These are phyloP conservation scores for Colletotrichum tropicale DNA, from an alignment of 2,329 filamentous ascomycete species.

Conservation along the genomic window DNA sequence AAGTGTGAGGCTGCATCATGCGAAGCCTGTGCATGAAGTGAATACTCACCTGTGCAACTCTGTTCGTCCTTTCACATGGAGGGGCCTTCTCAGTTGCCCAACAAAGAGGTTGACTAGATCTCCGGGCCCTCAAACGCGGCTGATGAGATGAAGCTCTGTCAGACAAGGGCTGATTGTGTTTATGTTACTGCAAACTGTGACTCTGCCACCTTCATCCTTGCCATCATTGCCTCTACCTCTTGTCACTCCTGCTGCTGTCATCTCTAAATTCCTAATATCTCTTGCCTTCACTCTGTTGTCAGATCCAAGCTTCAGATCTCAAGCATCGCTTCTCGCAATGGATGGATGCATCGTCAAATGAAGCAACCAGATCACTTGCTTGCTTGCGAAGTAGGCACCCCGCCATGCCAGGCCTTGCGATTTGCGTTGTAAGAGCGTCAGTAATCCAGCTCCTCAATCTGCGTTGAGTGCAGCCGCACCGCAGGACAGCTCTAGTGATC, in stretches of 20 bases:
- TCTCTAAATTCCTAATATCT: neutral
- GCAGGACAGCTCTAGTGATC: neutral
- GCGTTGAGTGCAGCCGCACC: rapidly evolving
- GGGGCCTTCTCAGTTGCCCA: neutral
- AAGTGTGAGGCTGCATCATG: neutral
- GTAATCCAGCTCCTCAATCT: neutral
- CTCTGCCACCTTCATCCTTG: neutral
- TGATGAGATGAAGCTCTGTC: neutral
- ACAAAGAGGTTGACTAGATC: neutral
- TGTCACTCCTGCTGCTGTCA: neutral
- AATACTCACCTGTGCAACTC: neutral
- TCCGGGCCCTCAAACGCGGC: neutral
- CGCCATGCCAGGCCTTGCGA: rapidly evolving
- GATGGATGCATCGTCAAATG: neutral
- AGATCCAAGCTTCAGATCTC: rapidly evolving
- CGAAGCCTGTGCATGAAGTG: neutral
- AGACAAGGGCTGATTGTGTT: rapidly evolving
- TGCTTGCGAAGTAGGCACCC: neutral
- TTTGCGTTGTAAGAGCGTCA: neutral
- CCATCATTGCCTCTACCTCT: neutral
- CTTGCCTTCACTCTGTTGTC: neutral
- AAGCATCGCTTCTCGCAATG: neutral
- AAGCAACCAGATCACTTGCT: neutral
- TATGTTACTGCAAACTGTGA: rapidly evolving
- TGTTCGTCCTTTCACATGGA: neutral